Evolutionary conservation across 129 eudicot species (phyloP), one percentile per base, ranked within the genome.

Genomic region (Flaveria robusta): DNA sequence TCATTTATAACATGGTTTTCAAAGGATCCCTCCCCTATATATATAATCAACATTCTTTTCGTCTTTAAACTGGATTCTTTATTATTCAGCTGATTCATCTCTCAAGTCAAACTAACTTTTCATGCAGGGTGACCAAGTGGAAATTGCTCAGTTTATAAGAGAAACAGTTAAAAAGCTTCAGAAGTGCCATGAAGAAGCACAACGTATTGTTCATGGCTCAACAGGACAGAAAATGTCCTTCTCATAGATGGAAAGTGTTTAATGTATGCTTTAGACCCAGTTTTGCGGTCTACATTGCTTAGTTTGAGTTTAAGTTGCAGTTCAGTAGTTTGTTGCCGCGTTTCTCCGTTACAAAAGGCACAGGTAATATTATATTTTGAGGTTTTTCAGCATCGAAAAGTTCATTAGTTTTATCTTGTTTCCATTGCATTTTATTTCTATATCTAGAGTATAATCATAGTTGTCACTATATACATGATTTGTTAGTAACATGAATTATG

Each of bases 311-410:
- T 94, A 78, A 94, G 87, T 77, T 94, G 98, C 82, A 88, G 81
- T 69, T 88, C 98, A 54, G 98, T 93, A 23, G 96, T 93, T 70
- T 93, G 98, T 80, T 93, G 98, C 74, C 91, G 98, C 46, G 98
- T 93, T 81, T 93, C 98, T 81, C 98, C 98, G 64, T 77, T 93
- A 60, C 98, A 93, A 78, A 93, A 93, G 68, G 98, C 98, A 63
- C 98, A 93, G 88, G 98, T 89, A 70, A 68, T 66, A 41, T 24
- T 39, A 58, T 42, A 19, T 75, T 63, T 10, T 26, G 56, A 5
- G 7, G 49, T 49, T 70, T 14, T 13, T 34, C 39, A 34, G 22
- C 12, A 54, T 51, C 66, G 9, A 52, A 55, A 54, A 39, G 41
- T n/a, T n/a, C n/a, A n/a, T n/a, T n/a, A n/a, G n/a, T n/a, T n/a